Base-by-base conservation (phyloP, 257 asterid genomes). In the Knoxia roxburghii region DNA sequence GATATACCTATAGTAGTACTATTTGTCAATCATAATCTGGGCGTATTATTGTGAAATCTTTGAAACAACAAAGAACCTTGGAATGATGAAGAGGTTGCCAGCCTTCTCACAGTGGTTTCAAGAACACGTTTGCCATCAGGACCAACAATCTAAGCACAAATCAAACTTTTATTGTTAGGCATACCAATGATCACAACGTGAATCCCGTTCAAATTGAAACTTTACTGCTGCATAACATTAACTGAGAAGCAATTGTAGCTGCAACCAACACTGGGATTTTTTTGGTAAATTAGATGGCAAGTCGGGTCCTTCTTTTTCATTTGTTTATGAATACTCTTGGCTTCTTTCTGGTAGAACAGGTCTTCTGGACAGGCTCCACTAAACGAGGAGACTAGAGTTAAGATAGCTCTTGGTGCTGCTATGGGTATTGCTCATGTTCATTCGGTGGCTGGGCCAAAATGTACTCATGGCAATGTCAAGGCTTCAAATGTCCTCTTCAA, bases 331-430 rank as follows among this genome's bases (percentile, higher is more conserved):
- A 37, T 18, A 6, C 20, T 17, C 21, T 15, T 64, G 51, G 12
- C 70, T 30, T 73, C 37, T 11, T 62, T 72, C 21, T 41, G 71
- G 23, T 41, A 3, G 60, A 84, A 69, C 82, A 78, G 76, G 84
- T 52, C 75, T 7, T 57, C 83, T 4, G 96, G 86, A 65, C 76
- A 88, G 73, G 60, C 85, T 5, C 82, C 96, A 7, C 78, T 87
- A 48, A 96, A 91, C 66, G 89, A 96, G 98, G 96, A 85, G 33
- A 68, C 96, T 2, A 77, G 98, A 49, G 83, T 91, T 43, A 89
- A 84, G 77, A 87, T 91, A 77, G 70, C 89, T 24, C 86, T 89
- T 0, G 96, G 96, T 59, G 95, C 95, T 14, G 96, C 98, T 24
- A 73, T 81, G 61, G 98, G 95, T 76, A 72, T 91, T 4, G 88